phyloP scores from a whole-genome alignment of 83 land plant species.

The Isoetes engelmannii region DNA sequence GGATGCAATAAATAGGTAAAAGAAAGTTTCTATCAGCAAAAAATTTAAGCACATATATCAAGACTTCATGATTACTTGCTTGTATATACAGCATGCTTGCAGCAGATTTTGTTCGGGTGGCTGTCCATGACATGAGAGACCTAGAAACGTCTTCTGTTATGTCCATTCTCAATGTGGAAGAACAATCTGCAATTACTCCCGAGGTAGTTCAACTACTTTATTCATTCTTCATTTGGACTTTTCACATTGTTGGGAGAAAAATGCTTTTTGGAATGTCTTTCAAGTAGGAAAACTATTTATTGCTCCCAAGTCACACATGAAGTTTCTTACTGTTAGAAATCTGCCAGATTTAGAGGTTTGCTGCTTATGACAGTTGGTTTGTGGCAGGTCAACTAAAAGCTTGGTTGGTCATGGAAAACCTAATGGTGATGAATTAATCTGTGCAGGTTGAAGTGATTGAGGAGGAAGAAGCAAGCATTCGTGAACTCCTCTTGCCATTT shows the following conservation, averaged over 20 bases:
- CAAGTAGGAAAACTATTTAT: too few relatives aligned
- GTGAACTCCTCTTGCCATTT: slow-evolving; percentile 80
- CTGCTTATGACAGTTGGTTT: too few relatives aligned
- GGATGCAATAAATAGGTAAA: slow-evolving; percentile 79
- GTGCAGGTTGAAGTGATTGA: slow-evolving; percentile 40
- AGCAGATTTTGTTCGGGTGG: slow-evolving; percentile 79
- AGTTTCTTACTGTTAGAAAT: too few relatives aligned
- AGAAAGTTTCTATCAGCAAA: neutral
- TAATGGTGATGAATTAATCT: neutral
- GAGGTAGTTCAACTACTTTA: too few relatives aligned
- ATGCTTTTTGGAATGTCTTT: too few relatives aligned
- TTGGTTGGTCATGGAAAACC: too few relatives aligned
- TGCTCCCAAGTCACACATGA: too few relatives aligned
- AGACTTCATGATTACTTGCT: slow-evolving; percentile 11
- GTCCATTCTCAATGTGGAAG: slow-evolving; percentile 43
- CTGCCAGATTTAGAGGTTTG: too few relatives aligned
- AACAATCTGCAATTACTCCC: neutral
- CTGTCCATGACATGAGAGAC: slow-evolving; percentile 57
- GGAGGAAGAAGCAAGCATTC: slow-evolving; percentile 65
- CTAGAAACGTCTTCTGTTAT: slow-evolving; percentile 44
- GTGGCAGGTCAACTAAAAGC: too few relatives aligned
- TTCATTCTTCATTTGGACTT: too few relatives aligned
- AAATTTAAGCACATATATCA: neutral
- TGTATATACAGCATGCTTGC: slow-evolving; percentile 82
- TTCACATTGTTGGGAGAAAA: too few relatives aligned